Base-by-base conservation (phyloP, 306 rosid species). In the Corylus avellana region DNA sequence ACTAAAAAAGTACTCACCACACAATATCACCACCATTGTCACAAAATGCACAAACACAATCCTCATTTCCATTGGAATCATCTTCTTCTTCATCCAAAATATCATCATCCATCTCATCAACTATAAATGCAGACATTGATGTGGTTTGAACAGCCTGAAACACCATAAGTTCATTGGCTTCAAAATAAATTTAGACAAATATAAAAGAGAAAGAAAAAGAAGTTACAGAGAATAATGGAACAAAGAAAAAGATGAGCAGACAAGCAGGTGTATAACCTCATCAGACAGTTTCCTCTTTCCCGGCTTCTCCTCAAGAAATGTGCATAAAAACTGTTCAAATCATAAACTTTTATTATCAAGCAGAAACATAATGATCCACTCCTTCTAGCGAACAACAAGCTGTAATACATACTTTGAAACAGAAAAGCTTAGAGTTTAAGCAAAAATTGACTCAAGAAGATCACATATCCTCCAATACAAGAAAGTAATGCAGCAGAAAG, bases 41-140 rank as follows among this genome's bases (percentile, higher is more conserved):
- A 89, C 99, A 95, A 79, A 95, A 46, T 1, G 94, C 88, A 82
- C 99, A 95, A 79, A 88, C 98, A 74, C 90, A 89, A 85, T 76
- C 93, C 8, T 82, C 96, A 53, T 88, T 92, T 18, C 81, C 90
- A 81, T 89, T 86, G 16, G 89, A 81, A 69, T 90, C 88, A 17
- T 84, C 96, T 69, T 88, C 94, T 73, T 77, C 85, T 73, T 57
- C 92, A 61, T 90, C 90, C 59, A 72, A 69, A 63, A 57, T 51
- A 77, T 84, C 88, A 57, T 86, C 86, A 73, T 87, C 96, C 22
- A 11, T 20, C 76, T 88, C 90, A 54, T 86, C 93, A 85, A 87
- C 92, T 75, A 92, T 95, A 84, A 95, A 95, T 74, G 85, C 83
- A 37, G 92, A 83, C 75, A 80, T 92, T 77, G 80, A 59, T 68